Percentiles rank a stretch among this genome's conserved stretches.
phyloP scores from a whole-genome alignment of 148 eudicot genomes.

The Rhododendron ferrugineum region DNA sequence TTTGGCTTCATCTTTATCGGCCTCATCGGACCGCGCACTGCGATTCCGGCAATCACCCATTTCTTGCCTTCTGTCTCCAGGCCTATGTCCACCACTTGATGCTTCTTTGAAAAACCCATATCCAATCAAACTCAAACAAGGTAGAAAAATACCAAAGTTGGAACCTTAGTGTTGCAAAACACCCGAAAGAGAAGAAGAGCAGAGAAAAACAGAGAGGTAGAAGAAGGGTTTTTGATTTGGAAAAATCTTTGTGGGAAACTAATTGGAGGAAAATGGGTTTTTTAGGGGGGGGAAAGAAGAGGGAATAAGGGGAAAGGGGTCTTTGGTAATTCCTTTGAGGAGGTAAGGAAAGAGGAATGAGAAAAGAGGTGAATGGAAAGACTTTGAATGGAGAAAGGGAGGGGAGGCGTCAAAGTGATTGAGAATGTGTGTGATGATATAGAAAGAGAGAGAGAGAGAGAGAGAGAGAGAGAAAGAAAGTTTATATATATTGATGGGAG shows the following conservation, averaged over 20 bases:
- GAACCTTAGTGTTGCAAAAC: neutral
- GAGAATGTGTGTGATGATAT: neutral
- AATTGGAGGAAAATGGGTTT: neutral
- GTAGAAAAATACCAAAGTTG: neutral
- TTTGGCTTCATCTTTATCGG: slow-evolving; percentile 28
- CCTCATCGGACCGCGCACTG: slow-evolving; percentile 33
- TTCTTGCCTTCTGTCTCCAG: slow-evolving; percentile 34
- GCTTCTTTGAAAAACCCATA: slow-evolving; percentile 52
- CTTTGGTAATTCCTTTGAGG: neutral
- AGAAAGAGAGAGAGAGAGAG: neutral
- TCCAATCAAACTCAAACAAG: neutral
- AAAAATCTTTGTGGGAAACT: neutral
- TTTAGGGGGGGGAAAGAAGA: neutral
- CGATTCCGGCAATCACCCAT: slow-evolving; percentile 52
- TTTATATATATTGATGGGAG: neutral
- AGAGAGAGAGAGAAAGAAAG: neutral
- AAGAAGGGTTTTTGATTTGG: neutral
- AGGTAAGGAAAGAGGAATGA: neutral
- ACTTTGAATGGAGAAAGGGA: slow-evolving; percentile 19
- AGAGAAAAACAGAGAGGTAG: neutral
- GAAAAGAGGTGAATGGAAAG: neutral
- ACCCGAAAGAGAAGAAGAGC: neutral
- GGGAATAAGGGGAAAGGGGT: slow-evolving; percentile 12
- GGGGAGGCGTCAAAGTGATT: slow-evolving; percentile 19
- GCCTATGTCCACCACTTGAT: slow-evolving; percentile 22